phyloP scores from a whole-genome alignment of 768 basidiomycete species.

The Boletus huronensis region DNA sequence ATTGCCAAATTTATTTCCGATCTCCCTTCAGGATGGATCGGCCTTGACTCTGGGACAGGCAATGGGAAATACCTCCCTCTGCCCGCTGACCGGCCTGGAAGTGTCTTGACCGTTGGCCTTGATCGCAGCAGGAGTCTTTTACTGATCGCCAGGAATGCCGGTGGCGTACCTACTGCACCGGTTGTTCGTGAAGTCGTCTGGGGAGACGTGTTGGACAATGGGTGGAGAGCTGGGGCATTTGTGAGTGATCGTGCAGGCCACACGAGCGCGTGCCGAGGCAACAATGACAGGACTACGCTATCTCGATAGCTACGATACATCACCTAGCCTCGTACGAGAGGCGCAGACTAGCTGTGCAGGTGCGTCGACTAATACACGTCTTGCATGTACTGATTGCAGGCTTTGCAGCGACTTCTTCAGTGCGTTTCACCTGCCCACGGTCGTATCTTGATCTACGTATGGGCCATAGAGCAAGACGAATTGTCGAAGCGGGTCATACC shows the following conservation, averaged over 20 bases:
- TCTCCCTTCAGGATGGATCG: constrained; percentile 74
- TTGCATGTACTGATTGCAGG: not conserved
- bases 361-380: constrained; percentile 26
- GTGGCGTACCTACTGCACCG: constrained; percentile 31
- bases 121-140: constrained; percentile 81
- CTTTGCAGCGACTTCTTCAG: constrained; percentile 54
- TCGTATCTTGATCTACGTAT: constrained; percentile 88
- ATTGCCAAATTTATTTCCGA: constrained; percentile 70
- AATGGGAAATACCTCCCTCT: constrained; percentile 96
- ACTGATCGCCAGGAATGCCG: constrained; percentile 66
- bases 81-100: constrained; percentile 56
- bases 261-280: not conserved
- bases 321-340: constrained; percentile 83
- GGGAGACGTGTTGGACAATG: constrained; percentile 70
- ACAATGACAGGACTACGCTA: constrained; percentile 79
- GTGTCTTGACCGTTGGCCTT: constrained; percentile 74
- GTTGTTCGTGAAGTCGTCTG: constrained; percentile 66
- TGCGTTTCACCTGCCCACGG: constrained; percentile 67
- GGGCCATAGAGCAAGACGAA: constrained; percentile 93
- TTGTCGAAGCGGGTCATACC: constrained; percentile 71
- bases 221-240: constrained; percentile 79
- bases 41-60: constrained; percentile 93
- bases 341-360: constrained; percentile 71
- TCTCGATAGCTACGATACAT: constrained; percentile 97
- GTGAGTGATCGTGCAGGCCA: constrained; percentile 43